Base-by-base conservation (phyloP, 73 alveolate genomes). In the Effrenium voratum region DNA sequence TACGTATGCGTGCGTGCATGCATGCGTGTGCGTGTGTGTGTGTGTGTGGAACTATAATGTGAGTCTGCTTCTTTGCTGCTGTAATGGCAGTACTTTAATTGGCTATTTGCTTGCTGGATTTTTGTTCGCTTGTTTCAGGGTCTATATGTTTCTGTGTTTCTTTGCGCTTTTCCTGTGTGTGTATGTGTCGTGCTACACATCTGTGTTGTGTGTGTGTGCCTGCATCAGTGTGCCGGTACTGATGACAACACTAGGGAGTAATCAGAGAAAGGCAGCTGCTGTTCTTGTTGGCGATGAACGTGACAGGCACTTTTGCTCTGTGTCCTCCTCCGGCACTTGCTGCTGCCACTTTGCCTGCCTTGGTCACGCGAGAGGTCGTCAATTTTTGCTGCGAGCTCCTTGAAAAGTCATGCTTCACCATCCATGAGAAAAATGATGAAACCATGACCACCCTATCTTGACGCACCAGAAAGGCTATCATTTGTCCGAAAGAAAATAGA, bases 281-380 rank as follows among this genome's bases (percentile, higher is more conserved):
- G 63, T 19, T 12, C 63, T 52, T 19, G 63, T 19, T 52, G 19
- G 19, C 26, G 32, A 63, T n/a, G n/a, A n/a, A n/a, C n/a, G 34
- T 10, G 38, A 63, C 77, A 34, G 41, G 41, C 26, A 46, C 72
- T 26, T 26, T 24, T 32, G 72, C 4, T 4, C 49, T 28, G n/a
- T 46, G 49, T 70, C 82, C 16, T 70, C 82, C 38, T 44, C 82
- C 24, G 82, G 16, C 45, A 70, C 82, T 70, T 44, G 82, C 82
- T 70, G 82, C 47, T 70, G 82, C 82, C 82, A 70, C 46, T 70
- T 70, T n/a, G 82, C 82, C 47, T 70, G 82, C 82, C 82, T 70
- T n/a, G n/a, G n/a, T n/a, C n/a, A n/a, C n/a, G n/a, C n/a, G n/a
- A n/a, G n/a, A n/a, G n/a, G n/a, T n/a, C n/a, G n/a, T n/a, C n/a